Conservation (phyloP, 2,329 filamentous ascomycete genomes). For the Arthroderma sp. region DNA sequence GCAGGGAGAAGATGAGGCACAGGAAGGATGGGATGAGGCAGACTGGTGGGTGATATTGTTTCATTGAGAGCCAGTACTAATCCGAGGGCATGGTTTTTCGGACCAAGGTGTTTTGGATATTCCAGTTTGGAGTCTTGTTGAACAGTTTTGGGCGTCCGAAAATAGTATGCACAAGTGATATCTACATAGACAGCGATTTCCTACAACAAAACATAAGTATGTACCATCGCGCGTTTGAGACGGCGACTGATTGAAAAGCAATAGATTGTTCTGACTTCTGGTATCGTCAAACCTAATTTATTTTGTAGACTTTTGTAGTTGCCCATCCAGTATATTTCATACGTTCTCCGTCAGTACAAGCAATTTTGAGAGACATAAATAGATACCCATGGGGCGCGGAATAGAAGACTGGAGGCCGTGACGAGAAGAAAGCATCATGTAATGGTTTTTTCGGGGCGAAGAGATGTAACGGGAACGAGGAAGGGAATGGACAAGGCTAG, state of each 20-base stretch:
- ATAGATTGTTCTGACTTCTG: not conserved
- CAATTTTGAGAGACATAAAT: slow-evolving; percentile 6
- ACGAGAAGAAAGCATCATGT: not conserved
- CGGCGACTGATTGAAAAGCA: not conserved
- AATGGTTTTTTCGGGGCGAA: not conserved
- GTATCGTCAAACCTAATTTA: slow-evolving; percentile 3
- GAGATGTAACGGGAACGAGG: not conserved
- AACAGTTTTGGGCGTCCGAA: too few relatives aligned
- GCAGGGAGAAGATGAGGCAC: not conserved
- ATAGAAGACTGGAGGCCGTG: not conserved
- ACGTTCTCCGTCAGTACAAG: slow-evolving; percentile 5
- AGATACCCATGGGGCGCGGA: slow-evolving; percentile 3
- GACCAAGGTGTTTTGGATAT: too few relatives aligned
- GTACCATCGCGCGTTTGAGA: not conserved
- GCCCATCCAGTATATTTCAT: slow-evolving; percentile 7
- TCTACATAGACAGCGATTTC: not conserved
- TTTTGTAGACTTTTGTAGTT: slow-evolving; percentile 8
- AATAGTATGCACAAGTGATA: not conserved
- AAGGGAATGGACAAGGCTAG: not conserved
- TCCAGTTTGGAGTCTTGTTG: too few relatives aligned
- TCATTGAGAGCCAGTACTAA: not conserved
- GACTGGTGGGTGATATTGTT: not conserved
- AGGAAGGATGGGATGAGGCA: not conserved
- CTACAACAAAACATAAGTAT: not conserved
- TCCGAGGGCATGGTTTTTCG: too few relatives aligned